Evolutionary conservation across 305 asterid species (phyloP), one percentile per base, ranked within the genome.

Genomic region (Fraxinus dipetala): DNA sequence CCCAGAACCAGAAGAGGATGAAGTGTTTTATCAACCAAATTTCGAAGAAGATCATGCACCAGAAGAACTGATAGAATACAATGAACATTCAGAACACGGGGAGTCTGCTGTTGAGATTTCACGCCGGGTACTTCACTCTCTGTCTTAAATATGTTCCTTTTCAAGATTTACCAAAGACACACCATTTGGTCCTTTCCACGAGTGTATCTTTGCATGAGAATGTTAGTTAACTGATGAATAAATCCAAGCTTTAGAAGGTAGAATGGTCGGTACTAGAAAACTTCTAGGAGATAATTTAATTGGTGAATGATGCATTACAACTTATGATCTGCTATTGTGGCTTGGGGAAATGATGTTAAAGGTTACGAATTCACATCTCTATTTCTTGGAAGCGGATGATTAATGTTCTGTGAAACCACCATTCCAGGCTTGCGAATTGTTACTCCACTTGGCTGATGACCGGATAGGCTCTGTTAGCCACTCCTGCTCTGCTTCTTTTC

Each of bases 1-100:
- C 74, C 98, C 99, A 22, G 90, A 87, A 85, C 98, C 97, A 30
- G 98, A 95, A 85, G 98, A 95, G 9, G 98, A 96, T 67, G 98
- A 93, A 63, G 96, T 88, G 84, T 86, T 84, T 69, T 93, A 88
- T 56, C 93, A 87, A 76, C 88, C 85, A 72, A 90, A 87, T 59
- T 90, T 90, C 1, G 95, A 90, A 86, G 96, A 89, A 78, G 97
- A 91, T 79, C 86, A 84, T 79, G 90, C 28, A 32, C 87, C 82
- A 5, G 92, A 85, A 77, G 92, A 88, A 78, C 92, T 79, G n/a
- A 83, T 82, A 54, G 86, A 83, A 45, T 92, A 86, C 86, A 84
- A 80, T 72, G 92, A 90, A 76, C 92, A 86, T 78, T 84, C 85
- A 70, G 94, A 89, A 65, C 91, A 85, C 69, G 93, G 87, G 75